Conservation (phyloP, 192 early-diverging fungal species). For the Backusella macrospora region DNA sequence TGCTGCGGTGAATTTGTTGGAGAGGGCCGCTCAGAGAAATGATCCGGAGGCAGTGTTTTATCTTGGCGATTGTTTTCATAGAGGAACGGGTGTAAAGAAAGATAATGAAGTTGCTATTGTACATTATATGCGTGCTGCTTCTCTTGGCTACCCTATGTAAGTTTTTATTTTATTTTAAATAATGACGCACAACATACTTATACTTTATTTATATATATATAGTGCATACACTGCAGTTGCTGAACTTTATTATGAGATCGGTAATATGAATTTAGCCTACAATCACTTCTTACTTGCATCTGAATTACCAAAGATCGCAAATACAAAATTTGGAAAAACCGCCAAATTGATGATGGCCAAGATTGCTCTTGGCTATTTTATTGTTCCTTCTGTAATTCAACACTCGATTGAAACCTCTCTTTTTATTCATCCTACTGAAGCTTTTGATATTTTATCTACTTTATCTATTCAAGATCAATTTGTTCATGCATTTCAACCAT, state of each 20-base stretch:
- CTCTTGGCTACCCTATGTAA: slow-evolving; percentile 17
- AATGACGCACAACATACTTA: slow-evolving; percentile 1
- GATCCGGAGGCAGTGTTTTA: slow-evolving; percentile 31
- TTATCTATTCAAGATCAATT: slow-evolving; percentile 11
- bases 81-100: slow-evolving; percentile 24
- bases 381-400: not conserved
- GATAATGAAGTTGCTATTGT: slow-evolving; percentile 24
- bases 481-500: slow-evolving; percentile 10
- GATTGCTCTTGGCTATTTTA: slow-evolving; percentile 27
- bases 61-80: slow-evolving; percentile 36
- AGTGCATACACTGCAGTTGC: slow-evolving; percentile 36
- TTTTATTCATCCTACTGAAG: not conserved
- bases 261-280: slow-evolving; percentile 34
- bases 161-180: not conserved
- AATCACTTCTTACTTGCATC: slow-evolving; percentile 30
- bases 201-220: slow-evolving; percentile 14
- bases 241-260: slow-evolving; percentile 35
- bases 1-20: slow-evolving; percentile 37
- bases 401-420: not conserved
- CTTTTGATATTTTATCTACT: slow-evolving; percentile 1
- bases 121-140: slow-evolving; percentile 29
- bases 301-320: slow-evolving; percentile 16
- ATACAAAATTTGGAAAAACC: slow-evolving; percentile 25
- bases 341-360: slow-evolving; percentile 40
- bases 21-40: slow-evolving; percentile 40